Conservation (phyloP, 805 yeast species). For the Candida qinlingensis region DNA sequence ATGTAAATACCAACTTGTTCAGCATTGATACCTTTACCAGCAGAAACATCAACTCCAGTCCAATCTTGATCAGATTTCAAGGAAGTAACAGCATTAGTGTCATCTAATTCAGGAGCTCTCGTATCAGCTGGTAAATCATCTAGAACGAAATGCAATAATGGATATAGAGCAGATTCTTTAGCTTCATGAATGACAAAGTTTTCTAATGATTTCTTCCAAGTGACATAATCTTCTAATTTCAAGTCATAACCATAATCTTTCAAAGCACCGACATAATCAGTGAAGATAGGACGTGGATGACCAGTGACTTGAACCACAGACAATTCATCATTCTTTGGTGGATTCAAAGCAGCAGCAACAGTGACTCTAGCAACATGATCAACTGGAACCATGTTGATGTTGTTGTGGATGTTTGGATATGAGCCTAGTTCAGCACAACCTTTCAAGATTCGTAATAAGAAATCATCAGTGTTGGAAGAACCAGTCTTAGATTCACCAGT, state of each 20-base stretch:
- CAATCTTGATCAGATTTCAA: constrained; percentile 54
- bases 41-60: constrained; percentile 62
- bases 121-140: constrained; percentile 89
- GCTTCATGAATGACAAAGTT: constrained; percentile 67
- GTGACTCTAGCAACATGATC: constrained; percentile 95
- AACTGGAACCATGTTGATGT: constrained; percentile 95
- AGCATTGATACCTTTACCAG: constrained; percentile 70
- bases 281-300: constrained; percentile 85
- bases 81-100: constrained; percentile 69
- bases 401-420: constrained; percentile 80
- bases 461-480: constrained; percentile 93
- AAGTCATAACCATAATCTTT: constrained; percentile 69
- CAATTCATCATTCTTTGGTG: constrained; percentile 48
- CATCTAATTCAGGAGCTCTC: constrained; percentile 94
- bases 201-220: constrained; percentile 78
- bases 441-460: constrained; percentile 88
- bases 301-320: constrained; percentile 95
- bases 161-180: constrained; percentile 84
- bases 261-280: constrained; percentile 64
- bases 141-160: constrained; percentile 88
- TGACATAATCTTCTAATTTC: constrained; percentile 55
- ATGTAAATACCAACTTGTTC: constrained; percentile 70
- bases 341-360: constrained; percentile 75
- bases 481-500: constrained; percentile 84
- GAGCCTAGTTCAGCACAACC: constrained; percentile 87